A percentile compares a stretch with the other conserved stretches of the same genome.
These are phyloP conservation scores for Jaminaea rosea DNA, from an alignment of 1,284 basidiomycete species.

Conservation along the genomic window DNA sequence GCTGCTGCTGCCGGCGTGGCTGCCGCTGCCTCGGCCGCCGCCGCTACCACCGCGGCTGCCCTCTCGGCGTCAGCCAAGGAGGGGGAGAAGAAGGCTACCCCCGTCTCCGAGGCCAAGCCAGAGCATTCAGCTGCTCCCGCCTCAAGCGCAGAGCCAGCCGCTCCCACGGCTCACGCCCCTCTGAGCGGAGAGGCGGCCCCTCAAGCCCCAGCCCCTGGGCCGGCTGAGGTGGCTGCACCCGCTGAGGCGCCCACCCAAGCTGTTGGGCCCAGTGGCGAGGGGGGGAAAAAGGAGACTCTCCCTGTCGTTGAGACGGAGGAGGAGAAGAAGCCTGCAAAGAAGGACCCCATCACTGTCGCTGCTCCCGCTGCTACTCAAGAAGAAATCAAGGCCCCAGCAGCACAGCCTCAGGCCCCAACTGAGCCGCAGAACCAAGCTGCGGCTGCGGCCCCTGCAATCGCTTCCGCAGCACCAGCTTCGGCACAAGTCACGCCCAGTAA, in stretches of 20 bases:
- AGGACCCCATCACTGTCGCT: neutral
- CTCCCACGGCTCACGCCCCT: too few relatives aligned
- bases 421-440: too few relatives aligned
- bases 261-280: neutral
- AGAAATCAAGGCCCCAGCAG: too few relatives aligned
- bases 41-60: neutral
- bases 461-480: too few relatives aligned
- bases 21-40: neutral
- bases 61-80: neutral
- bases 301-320: slow-evolving; percentile 2
- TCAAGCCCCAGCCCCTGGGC: too few relatives aligned
- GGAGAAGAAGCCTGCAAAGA: neutral
- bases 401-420: too few relatives aligned
- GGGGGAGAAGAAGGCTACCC: neutral
- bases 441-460: too few relatives aligned
- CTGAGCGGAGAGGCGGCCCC: too few relatives aligned
- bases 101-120: neutral
- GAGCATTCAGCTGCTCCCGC: neutral
- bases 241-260: neutral
- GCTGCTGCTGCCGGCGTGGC: neutral
- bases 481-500: too few relatives aligned
- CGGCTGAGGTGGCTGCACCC: too few relatives aligned
- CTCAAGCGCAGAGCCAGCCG: too few relatives aligned
- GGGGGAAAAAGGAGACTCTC: neutral
- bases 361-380: too few relatives aligned